These are phyloP conservation scores for Cystobasidium sp. DNA, from an alignment of 1,284 basidiomycete genomes.

Conservation along the genomic window DNA sequence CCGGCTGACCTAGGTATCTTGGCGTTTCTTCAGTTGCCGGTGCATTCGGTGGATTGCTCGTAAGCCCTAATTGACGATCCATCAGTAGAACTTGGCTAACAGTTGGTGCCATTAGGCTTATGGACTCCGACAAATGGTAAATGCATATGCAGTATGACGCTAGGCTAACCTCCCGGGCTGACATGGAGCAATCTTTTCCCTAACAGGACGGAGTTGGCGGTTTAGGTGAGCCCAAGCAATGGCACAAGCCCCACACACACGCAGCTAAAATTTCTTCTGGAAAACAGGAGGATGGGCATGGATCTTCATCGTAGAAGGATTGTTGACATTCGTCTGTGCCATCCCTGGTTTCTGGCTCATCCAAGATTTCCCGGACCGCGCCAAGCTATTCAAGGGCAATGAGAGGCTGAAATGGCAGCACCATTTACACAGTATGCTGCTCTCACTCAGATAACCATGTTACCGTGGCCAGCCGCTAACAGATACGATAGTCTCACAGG, in stretches of 20 bases:
- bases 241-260: background rate
- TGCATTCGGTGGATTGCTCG: constrained; percentile 54
- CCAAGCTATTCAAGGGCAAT: constrained; percentile 47
- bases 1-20: background rate
- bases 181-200: background rate
- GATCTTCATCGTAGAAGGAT: constrained; percentile 53
- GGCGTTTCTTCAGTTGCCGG: constrained; percentile 48
- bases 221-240: constrained; percentile 44
- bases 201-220: constrained; percentile 57
- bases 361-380: constrained; percentile 53
- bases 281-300: constrained; percentile 57
- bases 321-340: constrained; percentile 51
- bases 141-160: background rate
- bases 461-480: constrained; percentile 46
- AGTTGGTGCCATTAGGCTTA: constrained; percentile 31
- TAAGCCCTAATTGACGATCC: too few relatives aligned
- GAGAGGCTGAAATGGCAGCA: constrained; percentile 52
- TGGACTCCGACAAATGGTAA: constrained; percentile 55
- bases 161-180: background rate
- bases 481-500: constrained; percentile 47
- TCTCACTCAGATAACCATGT: background rate
- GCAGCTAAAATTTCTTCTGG: background rate
- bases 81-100: too few relatives aligned
- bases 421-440: constrained; percentile 37
- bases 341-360: constrained; percentile 51